A percentile compares a stretch with the other conserved stretches of the same genome.
Conservation (phyloP, 2,329 filamentous ascomycete genomes). For the Penicillium rolfsii region DNA sequence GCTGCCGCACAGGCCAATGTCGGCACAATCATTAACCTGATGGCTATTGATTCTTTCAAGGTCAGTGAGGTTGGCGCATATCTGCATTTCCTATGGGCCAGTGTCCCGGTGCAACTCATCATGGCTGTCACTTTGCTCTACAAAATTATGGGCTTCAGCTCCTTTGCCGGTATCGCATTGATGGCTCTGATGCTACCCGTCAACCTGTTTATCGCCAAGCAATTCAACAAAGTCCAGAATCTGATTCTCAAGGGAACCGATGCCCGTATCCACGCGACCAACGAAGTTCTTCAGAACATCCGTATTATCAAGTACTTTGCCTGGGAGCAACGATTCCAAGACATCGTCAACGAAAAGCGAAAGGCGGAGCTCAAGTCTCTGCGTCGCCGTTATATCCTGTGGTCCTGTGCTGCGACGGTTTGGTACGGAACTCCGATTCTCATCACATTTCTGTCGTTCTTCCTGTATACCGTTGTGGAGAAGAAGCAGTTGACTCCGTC, state of each 20-base stretch:
- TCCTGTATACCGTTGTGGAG: slow-evolving; percentile 89
- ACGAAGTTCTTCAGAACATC: slow-evolving; percentile 96
- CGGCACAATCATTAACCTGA: slow-evolving; percentile 98
- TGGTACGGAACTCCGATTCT: slow-evolving; percentile 96
- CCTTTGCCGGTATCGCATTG: slow-evolving; percentile 87
- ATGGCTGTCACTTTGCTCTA: slow-evolving; percentile 83
- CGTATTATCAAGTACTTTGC: slow-evolving; percentile 99
- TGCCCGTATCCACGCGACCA: slow-evolving; percentile 93
- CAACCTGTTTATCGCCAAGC: slow-evolving; percentile 85
- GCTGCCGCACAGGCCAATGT: slow-evolving; percentile 79
- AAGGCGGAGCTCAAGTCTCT: slow-evolving; percentile 75
- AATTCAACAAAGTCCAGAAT: slow-evolving; percentile 85
- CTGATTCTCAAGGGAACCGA: slow-evolving; percentile 91
- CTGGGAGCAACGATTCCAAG: slow-evolving; percentile 90
- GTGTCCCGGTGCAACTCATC: slow-evolving; percentile 83
- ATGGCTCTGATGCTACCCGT: slow-evolving; percentile 88
- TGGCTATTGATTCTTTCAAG: slow-evolving; percentile 99
- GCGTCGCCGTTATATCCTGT: slow-evolving; percentile 82
- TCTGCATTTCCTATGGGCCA: slow-evolving; percentile 91
- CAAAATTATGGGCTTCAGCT: slow-evolving; percentile 86
- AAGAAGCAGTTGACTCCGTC: slow-evolving; percentile 88
- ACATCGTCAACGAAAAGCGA: slow-evolving; percentile 87
- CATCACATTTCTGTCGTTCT: slow-evolving; percentile 95
- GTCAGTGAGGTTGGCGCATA: slow-evolving; percentile 94
- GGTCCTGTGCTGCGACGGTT: slow-evolving; percentile 87